These are phyloP conservation scores for Ogataea nitratoaversa DNA, from an alignment of 805 yeast species.

Conservation along the genomic window DNA sequence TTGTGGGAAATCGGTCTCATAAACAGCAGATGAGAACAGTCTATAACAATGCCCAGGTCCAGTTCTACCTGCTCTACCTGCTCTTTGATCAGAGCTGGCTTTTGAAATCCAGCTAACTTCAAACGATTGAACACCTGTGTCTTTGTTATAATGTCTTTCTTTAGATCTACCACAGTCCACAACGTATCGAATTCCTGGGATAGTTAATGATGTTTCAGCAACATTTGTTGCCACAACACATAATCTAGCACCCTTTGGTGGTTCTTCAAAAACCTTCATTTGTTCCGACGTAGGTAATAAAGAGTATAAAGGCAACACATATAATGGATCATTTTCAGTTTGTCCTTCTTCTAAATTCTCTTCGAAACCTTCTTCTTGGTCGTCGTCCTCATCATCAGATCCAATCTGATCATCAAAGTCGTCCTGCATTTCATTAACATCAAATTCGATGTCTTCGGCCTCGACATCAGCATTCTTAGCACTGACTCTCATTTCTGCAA, in stretches of 20 bases:
- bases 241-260: conserved; percentile 81
- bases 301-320: conserved; percentile 90
- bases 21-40: conserved; percentile 88
- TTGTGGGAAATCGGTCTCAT: conserved; percentile 76
- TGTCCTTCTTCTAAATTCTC: conserved; percentile 71
- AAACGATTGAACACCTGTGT: conserved; percentile 88
- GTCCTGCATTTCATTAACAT: conserved; percentile 34
- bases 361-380: conserved; percentile 64
- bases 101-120: conserved; percentile 89
- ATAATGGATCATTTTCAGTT: conserved; percentile 70
- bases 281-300: conserved; percentile 92
- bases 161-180: conserved; percentile 94
- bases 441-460: conserved; percentile 82
- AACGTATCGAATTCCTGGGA: conserved; percentile 92
- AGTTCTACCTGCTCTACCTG: conserved; percentile 97
- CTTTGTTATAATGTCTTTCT: conserved; percentile 77
- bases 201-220: conserved; percentile 95
- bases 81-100: conserved; percentile 92
- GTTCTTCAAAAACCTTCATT: conserved; percentile 82
- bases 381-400: conserved; percentile 50
- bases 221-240: conserved; percentile 96
- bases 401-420: conserved; percentile 39
- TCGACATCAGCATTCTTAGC: conserved; percentile 68
- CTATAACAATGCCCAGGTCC: conserved; percentile 98
- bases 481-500: conserved; percentile 44